Base-by-base conservation (phyloP, 805 yeast species). In the Zygosaccharomyces lentus region DNA sequence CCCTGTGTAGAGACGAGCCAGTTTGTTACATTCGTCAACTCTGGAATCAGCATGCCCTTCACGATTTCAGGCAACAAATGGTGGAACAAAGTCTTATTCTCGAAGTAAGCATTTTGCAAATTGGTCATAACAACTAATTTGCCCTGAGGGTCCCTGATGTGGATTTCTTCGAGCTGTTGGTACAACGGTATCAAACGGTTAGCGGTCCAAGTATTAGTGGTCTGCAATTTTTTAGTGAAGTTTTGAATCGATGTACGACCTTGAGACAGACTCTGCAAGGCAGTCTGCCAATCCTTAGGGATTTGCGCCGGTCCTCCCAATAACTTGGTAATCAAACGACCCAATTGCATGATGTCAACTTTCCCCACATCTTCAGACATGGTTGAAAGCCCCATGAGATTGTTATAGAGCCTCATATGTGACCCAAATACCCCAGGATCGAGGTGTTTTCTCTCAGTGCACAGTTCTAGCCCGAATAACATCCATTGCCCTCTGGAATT, bases 401-500 rank as follows among this genome's bases (percentile, higher is more conserved):
- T 39, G 39, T 46, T 44, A 29, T 55, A 57, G 6, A 16, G 9
- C 9, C 45, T 40, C 7, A 49, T 17, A 24, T 43, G 44, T 16
- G 42, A 47, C 7, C 43, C 26, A 32, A 53, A 57, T 9, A 31
- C 19, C 16, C 47, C 43, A 10, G 46, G 36, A 32, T 30, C 37
- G 2, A 54, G 9, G 3, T 68, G 58, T 0, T 76, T 73, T 62
- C 35, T 39, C n/a, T 66, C 42, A 61, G 44, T 29, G 34, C 65
- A 62, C 29, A 62, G 45, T 63, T 90, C 97, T 56, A 89, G 80
- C 1, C 96, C 96, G 48, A 85, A 84, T 23, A 90, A 61, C 48
- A 80, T 82, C 91, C 96, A 87, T 58, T 85, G 95, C 10, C 96
- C 96, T 12, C 71, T 59, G 25, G 72, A 75, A 45, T 77, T 83